Conservation (phyloP, 164 flowering plant species). For the Vitis rupestris region DNA sequence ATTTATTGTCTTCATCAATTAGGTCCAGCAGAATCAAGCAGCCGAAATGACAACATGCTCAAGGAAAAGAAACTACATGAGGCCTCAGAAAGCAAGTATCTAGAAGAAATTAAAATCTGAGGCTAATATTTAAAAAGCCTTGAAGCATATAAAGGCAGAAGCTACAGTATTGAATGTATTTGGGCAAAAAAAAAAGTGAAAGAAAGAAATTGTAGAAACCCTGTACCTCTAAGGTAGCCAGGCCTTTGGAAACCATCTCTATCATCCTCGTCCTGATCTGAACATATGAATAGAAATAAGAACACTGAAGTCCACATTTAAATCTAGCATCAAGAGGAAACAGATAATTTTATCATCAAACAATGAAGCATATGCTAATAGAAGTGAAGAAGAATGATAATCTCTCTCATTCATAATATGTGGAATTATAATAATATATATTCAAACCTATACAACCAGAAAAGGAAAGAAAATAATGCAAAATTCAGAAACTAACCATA, state of each 20-base stretch:
- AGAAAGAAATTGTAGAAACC: not conserved
- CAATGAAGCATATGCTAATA: not conserved
- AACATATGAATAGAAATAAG: constrained; percentile 6
- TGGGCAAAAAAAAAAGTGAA: not conserved
- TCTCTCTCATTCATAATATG: too few species aligned
- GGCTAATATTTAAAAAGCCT: too few species aligned
- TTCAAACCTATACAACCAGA: too few species aligned
- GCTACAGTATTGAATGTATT: too few species aligned
- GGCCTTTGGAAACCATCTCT: constrained; percentile 87
- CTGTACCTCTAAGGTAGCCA: constrained; percentile 86
- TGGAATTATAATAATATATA: too few species aligned
- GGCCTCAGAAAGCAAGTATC: not conserved
- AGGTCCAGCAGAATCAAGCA: not conserved
- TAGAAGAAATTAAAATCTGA: not conserved
- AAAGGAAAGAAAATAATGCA: too few species aligned
- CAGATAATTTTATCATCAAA: not conserved
- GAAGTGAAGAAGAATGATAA: too few species aligned
- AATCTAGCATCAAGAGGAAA: not conserved
- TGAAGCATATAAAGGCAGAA: too few species aligned
- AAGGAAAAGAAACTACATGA: not conserved
- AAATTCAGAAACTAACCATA: too few species aligned
- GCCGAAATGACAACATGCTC: not conserved
- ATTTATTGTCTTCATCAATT: not conserved
- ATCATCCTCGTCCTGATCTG: constrained; percentile 85
- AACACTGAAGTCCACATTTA: not conserved